phyloP scores from a whole-genome alignment of 805 yeast genomes.

The Torulaspora franciscae region DNA sequence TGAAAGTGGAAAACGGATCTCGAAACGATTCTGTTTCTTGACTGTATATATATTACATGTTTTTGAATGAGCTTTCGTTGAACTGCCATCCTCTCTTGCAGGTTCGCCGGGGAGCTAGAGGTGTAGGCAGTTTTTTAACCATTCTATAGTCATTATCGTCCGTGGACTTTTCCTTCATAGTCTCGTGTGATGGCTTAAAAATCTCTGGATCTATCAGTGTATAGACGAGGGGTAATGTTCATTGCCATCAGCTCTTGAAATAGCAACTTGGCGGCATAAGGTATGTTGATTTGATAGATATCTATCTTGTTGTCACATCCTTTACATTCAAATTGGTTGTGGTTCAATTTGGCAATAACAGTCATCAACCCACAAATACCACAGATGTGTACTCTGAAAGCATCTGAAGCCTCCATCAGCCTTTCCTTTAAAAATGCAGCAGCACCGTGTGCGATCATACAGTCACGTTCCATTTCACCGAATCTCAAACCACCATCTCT shows the following conservation, averaged over 20 bases:
- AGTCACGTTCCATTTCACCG: conserved; percentile 99
- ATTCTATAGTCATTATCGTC: conserved; percentile 6
- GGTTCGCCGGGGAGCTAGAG: no score
- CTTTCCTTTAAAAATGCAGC: conserved; percentile 97
- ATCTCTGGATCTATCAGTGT: conserved; percentile 73
- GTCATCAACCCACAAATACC: conserved; percentile 98
- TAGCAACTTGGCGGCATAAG: conserved; percentile 95
- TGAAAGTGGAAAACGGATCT: neutral
- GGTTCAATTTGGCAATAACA: conserved; percentile 94
- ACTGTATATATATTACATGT: conserved; percentile 3
- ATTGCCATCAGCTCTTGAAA: conserved; percentile 99
- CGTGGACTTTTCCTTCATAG: conserved; percentile 1
- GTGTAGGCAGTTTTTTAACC: no score
- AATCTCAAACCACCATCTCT: conserved; percentile 99
- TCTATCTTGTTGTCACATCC: conserved; percentile 98
- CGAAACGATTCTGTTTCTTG: neutral
- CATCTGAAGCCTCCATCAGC: conserved; percentile 98
- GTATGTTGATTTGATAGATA: conserved; percentile 94
- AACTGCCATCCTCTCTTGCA: neutral
- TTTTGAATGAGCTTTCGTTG: neutral
- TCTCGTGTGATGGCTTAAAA: conserved; percentile 18
- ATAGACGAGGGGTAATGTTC: conserved; percentile 96
- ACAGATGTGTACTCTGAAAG: conserved; percentile 96
- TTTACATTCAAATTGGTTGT: conserved; percentile 97
- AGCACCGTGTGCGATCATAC: conserved; percentile 99